Conservation (phyloP, 257 asterid species). For the Salvia rosmarinus region DNA sequence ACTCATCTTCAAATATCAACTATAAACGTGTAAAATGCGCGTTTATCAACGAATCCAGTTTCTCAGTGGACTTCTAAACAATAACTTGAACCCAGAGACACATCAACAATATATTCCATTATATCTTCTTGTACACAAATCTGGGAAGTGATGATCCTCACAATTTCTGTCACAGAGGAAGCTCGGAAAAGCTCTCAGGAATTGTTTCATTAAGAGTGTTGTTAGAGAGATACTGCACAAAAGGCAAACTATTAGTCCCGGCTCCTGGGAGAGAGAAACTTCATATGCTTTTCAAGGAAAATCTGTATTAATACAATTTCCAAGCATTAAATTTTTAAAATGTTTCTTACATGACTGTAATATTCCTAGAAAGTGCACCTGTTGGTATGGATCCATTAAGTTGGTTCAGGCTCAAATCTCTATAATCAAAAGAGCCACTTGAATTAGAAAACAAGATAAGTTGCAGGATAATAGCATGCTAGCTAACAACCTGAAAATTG, state of each 20-base stretch:
- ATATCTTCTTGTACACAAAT: slow-evolving; percentile 18
- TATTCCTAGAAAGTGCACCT: slow-evolving; percentile 58
- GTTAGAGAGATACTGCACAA: slow-evolving; percentile 67
- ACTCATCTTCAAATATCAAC: too few species aligned
- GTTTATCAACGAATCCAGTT: not conserved
- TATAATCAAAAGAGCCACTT: slow-evolving; percentile 35
- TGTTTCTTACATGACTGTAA: slow-evolving; percentile 70
- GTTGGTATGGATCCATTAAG: slow-evolving; percentile 70
- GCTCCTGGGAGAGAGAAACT: not conserved
- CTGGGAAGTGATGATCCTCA: slow-evolving; percentile 45
- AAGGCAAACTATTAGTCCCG: slow-evolving; percentile 23
- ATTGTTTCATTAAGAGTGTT: slow-evolving; percentile 76
- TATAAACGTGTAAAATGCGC: too few species aligned
- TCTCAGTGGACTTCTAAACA: slow-evolving; percentile 8
- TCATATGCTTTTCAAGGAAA: slow-evolving; percentile 19
- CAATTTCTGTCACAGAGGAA: slow-evolving; percentile 75
- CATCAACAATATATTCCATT: slow-evolving; percentile 21
- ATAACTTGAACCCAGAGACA: not conserved
- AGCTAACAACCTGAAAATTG: slow-evolving; percentile 3
- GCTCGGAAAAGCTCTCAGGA: slow-evolving; percentile 70
- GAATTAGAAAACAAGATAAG: slow-evolving; percentile 20
- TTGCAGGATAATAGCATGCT: not conserved
- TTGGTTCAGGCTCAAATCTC: slow-evolving; percentile 81
- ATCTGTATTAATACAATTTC: not conserved
- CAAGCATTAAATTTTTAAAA: slow-evolving; percentile 12